These are phyloP conservation scores for Durio zibethinus DNA, from an alignment of 345 rosid species.

Conservation along the genomic window DNA sequence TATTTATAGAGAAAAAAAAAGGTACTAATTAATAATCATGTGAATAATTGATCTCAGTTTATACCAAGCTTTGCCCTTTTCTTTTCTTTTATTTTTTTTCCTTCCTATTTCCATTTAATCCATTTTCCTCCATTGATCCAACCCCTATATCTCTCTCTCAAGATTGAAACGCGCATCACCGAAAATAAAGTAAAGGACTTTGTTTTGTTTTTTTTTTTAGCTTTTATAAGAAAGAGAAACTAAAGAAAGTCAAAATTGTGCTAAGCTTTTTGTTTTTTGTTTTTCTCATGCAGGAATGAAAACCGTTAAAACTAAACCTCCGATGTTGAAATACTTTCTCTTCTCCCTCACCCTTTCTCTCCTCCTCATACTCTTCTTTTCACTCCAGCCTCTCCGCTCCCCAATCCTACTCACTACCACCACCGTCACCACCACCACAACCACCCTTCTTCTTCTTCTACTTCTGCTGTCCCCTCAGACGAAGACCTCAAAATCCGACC, in stretches of 20 bases:
- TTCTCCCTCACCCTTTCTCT: not conserved
- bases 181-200: not conserved
- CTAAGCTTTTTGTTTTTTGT: not conserved
- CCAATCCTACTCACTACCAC: conserved; percentile 4
- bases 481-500: conserved; percentile 58
- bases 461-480: conserved; percentile 1
- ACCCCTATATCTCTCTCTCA: not conserved
- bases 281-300: conserved; percentile 1
- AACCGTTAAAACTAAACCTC: not conserved
- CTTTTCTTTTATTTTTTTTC: not conserved
- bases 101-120: not conserved
- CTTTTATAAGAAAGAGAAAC: not conserved
- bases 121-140: not conserved
- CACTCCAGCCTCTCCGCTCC: not conserved
- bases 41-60: too few relatives aligned
- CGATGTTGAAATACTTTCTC: not conserved
- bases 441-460: conserved; percentile 1
- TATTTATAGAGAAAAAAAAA: too few relatives aligned
- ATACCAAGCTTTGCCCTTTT: not conserved
- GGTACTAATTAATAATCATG: too few relatives aligned
- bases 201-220: not conserved
- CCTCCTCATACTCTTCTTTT: not conserved
- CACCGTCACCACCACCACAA: not conserved
- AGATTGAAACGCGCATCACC: not conserved
- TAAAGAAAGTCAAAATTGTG: not conserved